Percentiles rank a stretch among this genome's conserved stretches.
phyloP scores from a whole-genome alignment of 148 eudicot genomes.

The Rhododendron molle region DNA sequence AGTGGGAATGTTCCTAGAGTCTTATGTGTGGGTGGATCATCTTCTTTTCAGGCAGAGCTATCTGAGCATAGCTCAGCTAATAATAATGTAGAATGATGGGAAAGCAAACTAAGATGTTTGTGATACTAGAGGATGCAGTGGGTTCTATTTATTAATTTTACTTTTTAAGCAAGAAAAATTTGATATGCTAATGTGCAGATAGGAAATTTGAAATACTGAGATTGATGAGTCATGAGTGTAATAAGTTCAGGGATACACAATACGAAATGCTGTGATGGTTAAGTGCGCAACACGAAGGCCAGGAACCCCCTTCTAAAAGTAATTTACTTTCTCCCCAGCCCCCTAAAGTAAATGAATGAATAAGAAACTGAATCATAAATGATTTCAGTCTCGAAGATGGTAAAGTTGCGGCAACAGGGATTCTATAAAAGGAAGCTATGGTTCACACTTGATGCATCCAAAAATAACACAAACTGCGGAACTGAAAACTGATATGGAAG shows the following conservation, averaged over 20 bases:
- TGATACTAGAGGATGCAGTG: not conserved
- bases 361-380: not conserved
- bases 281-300: not conserved
- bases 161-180: not conserved
- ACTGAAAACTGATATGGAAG: not conserved
- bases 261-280: not conserved
- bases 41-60: not conserved
- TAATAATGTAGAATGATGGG: not conserved
- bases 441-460: slow-evolving; percentile 1
- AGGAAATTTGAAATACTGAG: not conserved
- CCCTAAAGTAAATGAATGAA: not conserved
- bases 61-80: not conserved
- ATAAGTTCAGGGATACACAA: not conserved
- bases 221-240: not conserved
- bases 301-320: not conserved
- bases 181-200: not conserved
- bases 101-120: not conserved
- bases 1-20: not conserved
- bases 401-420: not conserved
- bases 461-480: not conserved
- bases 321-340: not conserved
- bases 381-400: not conserved
- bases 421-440: not conserved
- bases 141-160: not conserved
- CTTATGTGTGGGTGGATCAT: not conserved